Evolutionary conservation across 2,329 filamentous ascomycete genomes (phyloP), one percentile per base, ranked within the genome.

Genomic region (Didymella lethalis): DNA sequence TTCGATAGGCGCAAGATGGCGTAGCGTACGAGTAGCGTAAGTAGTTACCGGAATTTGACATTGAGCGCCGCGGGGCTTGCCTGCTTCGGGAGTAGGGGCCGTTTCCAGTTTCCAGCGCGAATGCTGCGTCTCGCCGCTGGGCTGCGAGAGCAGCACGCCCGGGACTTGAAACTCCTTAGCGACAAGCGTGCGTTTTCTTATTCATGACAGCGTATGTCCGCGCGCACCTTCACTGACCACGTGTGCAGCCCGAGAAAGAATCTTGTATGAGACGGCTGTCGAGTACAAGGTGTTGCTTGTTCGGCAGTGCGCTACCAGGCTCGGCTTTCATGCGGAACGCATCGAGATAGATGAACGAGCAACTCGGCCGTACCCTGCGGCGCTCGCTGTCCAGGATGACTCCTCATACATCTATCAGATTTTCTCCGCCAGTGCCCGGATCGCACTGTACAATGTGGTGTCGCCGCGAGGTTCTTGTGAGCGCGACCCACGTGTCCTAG

Each of bases 151-250:
- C 23, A 23, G 23, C 23, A 23, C 23, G 23, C 23, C 23, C 2
- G 23, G 14, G 25, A 44, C 41, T 44, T 44, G 56, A 54, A 59
- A 59, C 50, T 28, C 25, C 41, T 47, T 59, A 59, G 34, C 47
- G 28, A 36, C 6, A 18, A 29, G 41, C 28, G 41, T 43, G 45
- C 56, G 38, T 46, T 18, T 45, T 8, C 45, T 26, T 26, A 46
- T 32, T 49, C 56, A 49, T 28, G 23, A 54, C 25, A 4, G 28
- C 10, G 29, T 11, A 4, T 14, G 31, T 46, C 34, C 28, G 48
- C 25, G 6, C 20, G 28, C 48, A 25, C 4, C 49, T 41, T 31
- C 32, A 34, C 50, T 31, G 26, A 59, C 40, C 46, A 54, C 50
- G 26, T 54, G 45, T 31, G 40, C 50, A 46, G 29, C 31, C 45